Base-by-base conservation (phyloP, 2,329 filamentous ascomycete species). In the Arthrinium puccinioides region DNA sequence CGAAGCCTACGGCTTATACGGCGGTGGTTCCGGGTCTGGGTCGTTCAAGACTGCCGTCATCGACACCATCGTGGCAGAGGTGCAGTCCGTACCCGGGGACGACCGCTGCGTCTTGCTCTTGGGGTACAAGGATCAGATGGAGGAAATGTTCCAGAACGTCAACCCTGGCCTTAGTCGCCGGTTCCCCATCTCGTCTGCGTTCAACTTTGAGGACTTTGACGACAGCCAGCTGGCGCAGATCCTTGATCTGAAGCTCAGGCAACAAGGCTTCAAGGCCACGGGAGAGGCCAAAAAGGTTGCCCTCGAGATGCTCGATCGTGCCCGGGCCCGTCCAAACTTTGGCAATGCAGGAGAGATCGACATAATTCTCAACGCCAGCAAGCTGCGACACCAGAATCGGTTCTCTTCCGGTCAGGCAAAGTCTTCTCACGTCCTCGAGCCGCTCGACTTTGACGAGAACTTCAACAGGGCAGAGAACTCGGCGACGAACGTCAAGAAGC, bases 341-440 rank as follows among this genome's bases (percentile, higher is more conserved):
- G 77, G 84, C 1, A 89, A 90, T 47, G 83, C 76, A 0, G 76
- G 82, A 0, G 83, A 87, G 44, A 74, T 92, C 14, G 82, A 90
- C 32, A 83, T 73, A n/a, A 52, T 87, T 0, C 61, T 86, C 1
- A 66, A 75, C 33, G 53, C 54, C 1, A 74, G 80, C 1, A 84
- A 83, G 44, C 51, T 56, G 5, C 46, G 55, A 2, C 66, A 74
- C 42, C 71, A 76, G 40, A 57, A 63, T 38, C 61, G 73, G 18
- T 38, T 49, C 21, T 50, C 36, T 29, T 43, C 18, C 50, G 16
- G 44, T 35, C 15, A 53, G 43, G 24, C 54, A 50, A 38, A 44
- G 50, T 25, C 55, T 43, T 21, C 37, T 45, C 13, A 49, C 2
- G 26, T 46, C 6, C 44, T 61, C 5, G 43, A 51, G 6, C 47